Evolutionary conservation across 192 early-diverging fungal genomes (phyloP), one percentile per base, ranked within the genome.

Genomic region (Linnemannia schmuckeri): DNA sequence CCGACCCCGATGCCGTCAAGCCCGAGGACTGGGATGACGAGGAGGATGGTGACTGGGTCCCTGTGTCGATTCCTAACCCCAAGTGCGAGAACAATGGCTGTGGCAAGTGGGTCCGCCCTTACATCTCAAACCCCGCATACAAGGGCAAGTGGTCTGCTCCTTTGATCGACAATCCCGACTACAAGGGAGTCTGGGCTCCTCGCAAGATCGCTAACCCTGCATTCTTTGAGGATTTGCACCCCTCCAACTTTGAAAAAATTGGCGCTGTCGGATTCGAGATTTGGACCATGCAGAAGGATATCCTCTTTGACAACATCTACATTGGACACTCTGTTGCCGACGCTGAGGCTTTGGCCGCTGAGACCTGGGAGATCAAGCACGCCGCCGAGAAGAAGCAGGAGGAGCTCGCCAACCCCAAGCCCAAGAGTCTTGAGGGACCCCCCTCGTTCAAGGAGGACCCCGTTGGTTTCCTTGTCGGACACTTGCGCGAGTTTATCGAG

Each of bases 1-100:
- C 93, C 6, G 97, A 97, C 81, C 96, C 97, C 10, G 92, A 94
- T 44, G 93, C 93, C 41, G 88, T 91, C 77, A 96, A 97, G 89
- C 97, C 97, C 33, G 94, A 94, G 41, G 96, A 98, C 78, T 98
- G 97, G 97, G 93, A 95, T 88, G 95, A 96, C 33, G 96, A 97
- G 69, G 96, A 97, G 88, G 97, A 98, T 85, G 97, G 97, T 69
- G 97, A 97, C 80, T 98, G 96, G 96, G 85, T 94, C 57, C 90
- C 96, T 9, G 95, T 95, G 30, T 87, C 91, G 70, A 82, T 97
- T 27, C 79, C 94, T 40, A 98, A 97, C 89, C 97, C 96, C 77
- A 95, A 94, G 81, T 97, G 96, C 88, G 92, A 88, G 42, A 91
- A 93, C 18, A 57, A 85, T 73, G 92, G 93, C 42, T 98, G 97